Evolutionary conservation across 169 alveolate species (phyloP).

Genomic region (Eimeria falciformis): DNA sequence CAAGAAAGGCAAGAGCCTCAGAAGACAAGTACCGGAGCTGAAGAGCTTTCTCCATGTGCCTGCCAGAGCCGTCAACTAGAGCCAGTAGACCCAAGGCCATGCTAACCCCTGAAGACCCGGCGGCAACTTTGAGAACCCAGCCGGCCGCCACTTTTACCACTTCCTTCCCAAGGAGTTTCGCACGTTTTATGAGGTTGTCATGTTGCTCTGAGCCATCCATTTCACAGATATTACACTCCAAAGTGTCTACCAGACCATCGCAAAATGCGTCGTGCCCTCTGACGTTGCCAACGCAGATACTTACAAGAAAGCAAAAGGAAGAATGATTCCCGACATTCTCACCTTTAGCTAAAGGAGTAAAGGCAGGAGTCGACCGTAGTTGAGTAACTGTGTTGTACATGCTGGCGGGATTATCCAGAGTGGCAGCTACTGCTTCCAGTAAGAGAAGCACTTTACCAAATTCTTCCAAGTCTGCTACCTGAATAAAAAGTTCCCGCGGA

Average conservation of each 20-base stretch:
- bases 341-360: slow-evolving; percentile 53
- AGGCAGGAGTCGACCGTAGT: slow-evolving; percentile 39
- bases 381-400: slow-evolving; percentile 63
- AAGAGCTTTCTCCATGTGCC: slow-evolving; percentile 16
- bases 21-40: slow-evolving; percentile 26
- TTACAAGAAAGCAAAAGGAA: no score
- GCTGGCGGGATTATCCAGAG: slow-evolving; percentile 36
- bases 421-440: slow-evolving; percentile 14
- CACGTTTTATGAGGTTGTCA: slow-evolving; percentile 3
- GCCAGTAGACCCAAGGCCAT: slow-evolving; percentile 56
- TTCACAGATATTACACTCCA: no score
- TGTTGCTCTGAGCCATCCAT: slow-evolving; percentile 51
- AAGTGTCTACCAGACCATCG: no score
- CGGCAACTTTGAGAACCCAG: slow-evolving; percentile 36
- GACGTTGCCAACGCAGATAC: no score
- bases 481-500: slow-evolving; percentile 18
- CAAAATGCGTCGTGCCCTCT: neutral
- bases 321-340: neutral
- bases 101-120: slow-evolving; percentile 12
- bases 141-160: slow-evolving; percentile 41
- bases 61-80: slow-evolving; percentile 10
- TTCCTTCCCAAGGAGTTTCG: neutral
- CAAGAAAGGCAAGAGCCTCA: slow-evolving; percentile 36
- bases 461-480: slow-evolving; percentile 38
- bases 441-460: slow-evolving; percentile 41